Percentiles rank a stretch among this genome's conserved stretches.
Evolutionary conservation across 163 green algal species (phyloP).

Genomic region (Trebouxia gelatinosa): DNA sequence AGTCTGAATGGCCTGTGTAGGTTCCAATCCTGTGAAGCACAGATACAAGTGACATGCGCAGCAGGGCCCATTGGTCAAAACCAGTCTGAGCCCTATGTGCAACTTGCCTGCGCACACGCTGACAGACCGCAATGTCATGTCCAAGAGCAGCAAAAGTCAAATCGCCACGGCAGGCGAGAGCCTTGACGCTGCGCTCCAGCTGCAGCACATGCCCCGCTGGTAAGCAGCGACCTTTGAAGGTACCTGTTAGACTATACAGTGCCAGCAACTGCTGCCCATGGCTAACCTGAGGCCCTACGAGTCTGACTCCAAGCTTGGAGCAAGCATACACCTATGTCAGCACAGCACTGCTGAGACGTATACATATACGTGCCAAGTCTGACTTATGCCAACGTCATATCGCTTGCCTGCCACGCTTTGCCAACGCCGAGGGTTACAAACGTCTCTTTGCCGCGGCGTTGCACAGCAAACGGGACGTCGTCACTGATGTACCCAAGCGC

Average conservation of each 20-base stretch:
- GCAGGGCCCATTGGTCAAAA: too few relatives aligned
- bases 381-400: not conserved
- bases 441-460: conserved; percentile 75
- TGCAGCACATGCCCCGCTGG: conserved; percentile 52
- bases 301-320: conserved; percentile 71
- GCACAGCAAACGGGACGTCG: conserved; percentile 79
- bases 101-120: conserved; percentile 68
- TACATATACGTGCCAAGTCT: too few relatives aligned
- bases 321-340: conserved; percentile 82
- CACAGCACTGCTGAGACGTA: not conserved
- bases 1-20: conserved; percentile 50
- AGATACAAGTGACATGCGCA: too few relatives aligned
- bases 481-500: conserved; percentile 93
- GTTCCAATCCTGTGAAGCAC: conserved; percentile 42
- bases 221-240: too few relatives aligned
- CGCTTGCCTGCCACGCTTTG: conserved; percentile 81
- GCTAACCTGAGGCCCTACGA: conserved; percentile 81
- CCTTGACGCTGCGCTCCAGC: conserved; percentile 67
- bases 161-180: conserved; percentile 72
- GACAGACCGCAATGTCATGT: conserved; percentile 68
- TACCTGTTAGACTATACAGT: too few relatives aligned
- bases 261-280: not conserved
- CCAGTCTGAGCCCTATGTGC: too few relatives aligned
- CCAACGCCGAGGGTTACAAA: conserved; percentile 86
- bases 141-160: conserved; percentile 82